A percentile compares a stretch with the other conserved stretches of the same genome.
These are phyloP conservation scores for Azolla pinnata DNA, from an alignment of 75 land plant species.

Conservation along the genomic window DNA sequence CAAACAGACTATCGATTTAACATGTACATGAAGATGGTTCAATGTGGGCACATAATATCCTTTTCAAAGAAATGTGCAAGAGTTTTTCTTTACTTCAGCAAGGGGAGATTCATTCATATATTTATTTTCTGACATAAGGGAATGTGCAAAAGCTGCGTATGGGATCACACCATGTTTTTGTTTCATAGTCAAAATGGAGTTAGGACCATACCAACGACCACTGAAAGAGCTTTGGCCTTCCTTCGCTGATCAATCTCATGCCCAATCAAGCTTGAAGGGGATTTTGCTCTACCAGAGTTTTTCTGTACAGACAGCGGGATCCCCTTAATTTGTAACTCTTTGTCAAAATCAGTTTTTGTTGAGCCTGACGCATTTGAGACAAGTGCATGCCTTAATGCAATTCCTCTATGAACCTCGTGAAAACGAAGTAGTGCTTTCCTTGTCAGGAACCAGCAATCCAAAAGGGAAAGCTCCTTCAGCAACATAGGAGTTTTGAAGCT, in stretches of 20 bases:
- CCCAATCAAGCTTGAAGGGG: background rate
- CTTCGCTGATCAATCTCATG: slow-evolving; percentile 9
- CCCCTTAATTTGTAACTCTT: background rate
- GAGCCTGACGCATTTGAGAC: background rate
- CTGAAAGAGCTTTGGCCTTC: slow-evolving; percentile 7
- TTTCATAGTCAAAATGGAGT: background rate
- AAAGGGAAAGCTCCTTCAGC: slow-evolving; percentile 49
- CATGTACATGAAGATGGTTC: no score
- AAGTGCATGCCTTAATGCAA: slow-evolving; percentile 51
- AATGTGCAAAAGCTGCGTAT: no score
- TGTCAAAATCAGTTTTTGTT: background rate
- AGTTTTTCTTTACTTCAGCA: background rate
- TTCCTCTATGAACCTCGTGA: slow-evolving; percentile 31
- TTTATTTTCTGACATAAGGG: background rate
- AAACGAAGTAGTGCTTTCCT: slow-evolving; percentile 37
- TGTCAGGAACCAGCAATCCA: slow-evolving; percentile 84
- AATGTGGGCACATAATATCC: no score
- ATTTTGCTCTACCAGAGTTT: background rate
- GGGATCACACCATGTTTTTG: no score
- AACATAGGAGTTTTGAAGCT: slow-evolving; percentile 46
- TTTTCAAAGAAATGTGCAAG: no score
- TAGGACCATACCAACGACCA: background rate
- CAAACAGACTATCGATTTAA: no score
- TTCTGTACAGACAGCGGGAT: background rate
- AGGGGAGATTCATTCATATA: background rate